A percentile compares a stretch with the other conserved stretches of the same genome.
These are phyloP conservation scores for Discostella pseudostelligera DNA, from an alignment of 108 stramenopile species.

Conservation along the genomic window DNA sequence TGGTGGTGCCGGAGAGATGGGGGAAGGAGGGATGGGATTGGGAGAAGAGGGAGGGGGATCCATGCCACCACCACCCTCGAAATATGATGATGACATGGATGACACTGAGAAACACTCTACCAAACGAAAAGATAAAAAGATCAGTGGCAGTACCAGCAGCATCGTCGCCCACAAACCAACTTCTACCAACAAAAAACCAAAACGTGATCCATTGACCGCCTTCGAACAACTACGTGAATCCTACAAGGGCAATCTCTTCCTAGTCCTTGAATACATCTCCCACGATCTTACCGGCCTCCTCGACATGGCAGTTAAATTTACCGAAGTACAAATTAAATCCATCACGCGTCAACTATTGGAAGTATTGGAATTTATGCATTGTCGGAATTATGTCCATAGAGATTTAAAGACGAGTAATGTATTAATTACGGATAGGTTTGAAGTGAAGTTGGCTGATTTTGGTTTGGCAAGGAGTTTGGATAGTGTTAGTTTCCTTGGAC, in stretches of 20 bases:
- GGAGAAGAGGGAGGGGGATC: too few species aligned
- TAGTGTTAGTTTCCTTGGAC: slow-evolving; percentile 16
- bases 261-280: slow-evolving; percentile 79
- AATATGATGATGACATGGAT: not conserved
- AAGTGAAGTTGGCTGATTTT: slow-evolving; percentile 90
- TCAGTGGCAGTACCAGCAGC: not conserved
- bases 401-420: slow-evolving; percentile 86
- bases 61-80: not conserved
- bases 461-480: slow-evolving; percentile 72
- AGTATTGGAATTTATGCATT: slow-evolving; percentile 79
- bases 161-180: too few species aligned
- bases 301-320: slow-evolving; percentile 77
- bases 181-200: slow-evolving; percentile 23
- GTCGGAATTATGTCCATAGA: slow-evolving; percentile 63
- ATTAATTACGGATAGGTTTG: slow-evolving; percentile 75
- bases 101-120: not conserved
- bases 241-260: slow-evolving; percentile 83
- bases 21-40: too few species aligned
- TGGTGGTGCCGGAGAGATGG: not conserved
- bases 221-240: slow-evolving; percentile 52
- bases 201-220: slow-evolving; percentile 8
- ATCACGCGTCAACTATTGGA: slow-evolving; percentile 71
- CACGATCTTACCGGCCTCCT: slow-evolving; percentile 83
- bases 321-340: slow-evolving; percentile 70
- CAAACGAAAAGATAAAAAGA: slow-evolving; percentile 25